Percentiles rank a stretch among this genome's conserved stretches.
Evolutionary conservation across 805 yeast genomes (phyloP).

Genomic region (Saturnispora gosingensis): DNA sequence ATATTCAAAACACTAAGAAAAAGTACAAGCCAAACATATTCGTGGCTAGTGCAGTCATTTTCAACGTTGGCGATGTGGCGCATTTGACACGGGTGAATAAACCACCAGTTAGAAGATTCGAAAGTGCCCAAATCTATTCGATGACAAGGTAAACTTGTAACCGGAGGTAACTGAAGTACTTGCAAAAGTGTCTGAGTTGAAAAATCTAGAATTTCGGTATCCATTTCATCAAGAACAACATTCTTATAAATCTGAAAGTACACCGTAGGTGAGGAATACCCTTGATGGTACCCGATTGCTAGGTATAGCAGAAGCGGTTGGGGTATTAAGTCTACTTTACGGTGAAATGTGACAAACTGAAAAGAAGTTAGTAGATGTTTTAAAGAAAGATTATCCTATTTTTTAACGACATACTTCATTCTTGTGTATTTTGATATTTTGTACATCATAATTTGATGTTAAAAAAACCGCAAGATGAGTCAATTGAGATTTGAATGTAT

Average conservation of each 20-base stretch:
- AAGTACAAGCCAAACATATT: slow-evolving; percentile 3
- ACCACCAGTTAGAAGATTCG: slow-evolving; percentile 6
- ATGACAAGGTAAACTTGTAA: neutral
- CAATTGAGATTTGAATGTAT: neutral
- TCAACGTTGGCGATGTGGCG: neutral
- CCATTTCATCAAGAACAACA: neutral
- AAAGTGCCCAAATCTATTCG: slow-evolving; percentile 1
- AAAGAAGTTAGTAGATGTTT: neutral
- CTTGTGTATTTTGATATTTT: neutral
- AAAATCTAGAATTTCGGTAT: neutral
- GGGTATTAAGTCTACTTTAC: neutral
- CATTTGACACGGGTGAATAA: slow-evolving; percentile 17
- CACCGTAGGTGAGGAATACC: slow-evolving; percentile 6
- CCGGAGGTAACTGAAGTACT: neutral
- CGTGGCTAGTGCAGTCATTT: neutral
- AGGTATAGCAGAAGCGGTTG: neutral
- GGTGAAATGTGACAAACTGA: neutral
- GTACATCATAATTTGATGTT: neutral
- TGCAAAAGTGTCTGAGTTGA: neutral
- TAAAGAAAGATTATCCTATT: neutral
- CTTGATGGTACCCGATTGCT: slow-evolving; percentile 2
- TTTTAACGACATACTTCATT: neutral
- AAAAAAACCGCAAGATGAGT: neutral
- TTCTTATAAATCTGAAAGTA: slow-evolving; percentile 5
- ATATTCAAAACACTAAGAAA: slow-evolving; percentile 1